Evolutionary conservation across 106 monocot species (phyloP).

Genomic region (Dendrobium nobile): DNA sequence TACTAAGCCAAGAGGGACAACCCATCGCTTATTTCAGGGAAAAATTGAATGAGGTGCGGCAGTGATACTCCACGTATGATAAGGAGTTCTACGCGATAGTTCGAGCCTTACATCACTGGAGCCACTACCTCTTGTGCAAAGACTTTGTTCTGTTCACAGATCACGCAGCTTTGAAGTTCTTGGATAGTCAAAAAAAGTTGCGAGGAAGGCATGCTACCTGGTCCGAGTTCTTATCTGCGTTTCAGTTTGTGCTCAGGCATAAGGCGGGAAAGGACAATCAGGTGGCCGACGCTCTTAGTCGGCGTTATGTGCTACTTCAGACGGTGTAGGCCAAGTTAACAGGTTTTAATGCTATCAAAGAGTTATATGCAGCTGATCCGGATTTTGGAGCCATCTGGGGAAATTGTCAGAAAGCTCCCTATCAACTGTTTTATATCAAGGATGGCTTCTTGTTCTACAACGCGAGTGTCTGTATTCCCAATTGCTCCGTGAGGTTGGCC

Average conservation of each 20-base stretch:
- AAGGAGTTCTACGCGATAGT: conserved; percentile 6
- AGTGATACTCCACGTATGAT: background rate
- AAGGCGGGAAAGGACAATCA: background rate
- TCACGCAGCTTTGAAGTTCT: background rate
- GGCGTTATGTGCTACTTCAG: background rate
- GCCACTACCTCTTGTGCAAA: background rate
- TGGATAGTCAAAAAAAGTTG: background rate
- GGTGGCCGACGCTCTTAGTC: background rate
- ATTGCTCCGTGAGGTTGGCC: background rate
- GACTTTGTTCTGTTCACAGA: background rate
- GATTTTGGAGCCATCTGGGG: background rate
- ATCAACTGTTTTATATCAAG: no score
- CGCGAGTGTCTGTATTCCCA: background rate
- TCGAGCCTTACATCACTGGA: background rate
- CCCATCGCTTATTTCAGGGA: background rate
- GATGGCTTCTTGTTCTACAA: background rate
- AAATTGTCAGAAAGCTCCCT: no score
- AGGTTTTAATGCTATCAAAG: background rate
- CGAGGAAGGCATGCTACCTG: background rate
- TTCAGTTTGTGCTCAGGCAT: background rate
- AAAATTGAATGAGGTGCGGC: background rate
- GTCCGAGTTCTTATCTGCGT: background rate
- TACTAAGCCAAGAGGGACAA: conserved; percentile 4
- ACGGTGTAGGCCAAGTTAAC: background rate
- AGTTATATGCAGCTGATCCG: background rate